These are phyloP conservation scores for Populus pruinosa DNA, from an alignment of 345 rosid genomes.

Conservation along the genomic window DNA sequence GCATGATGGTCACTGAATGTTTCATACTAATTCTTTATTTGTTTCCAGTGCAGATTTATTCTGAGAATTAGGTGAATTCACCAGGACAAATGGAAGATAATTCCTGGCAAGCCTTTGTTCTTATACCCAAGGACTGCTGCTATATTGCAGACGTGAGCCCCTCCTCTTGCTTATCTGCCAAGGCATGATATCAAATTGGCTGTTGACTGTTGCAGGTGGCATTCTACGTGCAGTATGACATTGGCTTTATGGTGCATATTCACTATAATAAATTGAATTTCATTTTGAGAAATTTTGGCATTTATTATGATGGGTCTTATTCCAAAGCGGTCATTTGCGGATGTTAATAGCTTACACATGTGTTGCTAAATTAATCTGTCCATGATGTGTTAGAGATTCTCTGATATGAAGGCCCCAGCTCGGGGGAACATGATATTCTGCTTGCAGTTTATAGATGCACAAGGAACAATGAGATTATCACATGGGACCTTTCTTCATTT, in stretches of 20 bases:
- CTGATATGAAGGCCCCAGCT: neutral
- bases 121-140: conserved; percentile 73
- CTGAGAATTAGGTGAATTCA: conserved; percentile 91
- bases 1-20: neutral
- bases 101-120: conserved; percentile 93
- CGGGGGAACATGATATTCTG: neutral
- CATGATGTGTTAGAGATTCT: neutral
- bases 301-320: neutral
- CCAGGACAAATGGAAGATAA: conserved; percentile 89
- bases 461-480: neutral
- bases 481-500: no score
- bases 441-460: neutral
- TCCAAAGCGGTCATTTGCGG: neutral
- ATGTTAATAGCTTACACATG: neutral
- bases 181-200: neutral
- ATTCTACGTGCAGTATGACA: neutral
- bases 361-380: neutral
- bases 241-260: neutral
- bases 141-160: conserved; percentile 60
- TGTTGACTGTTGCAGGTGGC: neutral
- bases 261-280: neutral
- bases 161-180: neutral
- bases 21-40: neutral
- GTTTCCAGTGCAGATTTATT: conserved; percentile 58
- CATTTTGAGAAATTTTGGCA: no score